Evolutionary conservation across 495 filamentous ascomycete species (phyloP).

Genomic region (Penicillium subrubescens): DNA sequence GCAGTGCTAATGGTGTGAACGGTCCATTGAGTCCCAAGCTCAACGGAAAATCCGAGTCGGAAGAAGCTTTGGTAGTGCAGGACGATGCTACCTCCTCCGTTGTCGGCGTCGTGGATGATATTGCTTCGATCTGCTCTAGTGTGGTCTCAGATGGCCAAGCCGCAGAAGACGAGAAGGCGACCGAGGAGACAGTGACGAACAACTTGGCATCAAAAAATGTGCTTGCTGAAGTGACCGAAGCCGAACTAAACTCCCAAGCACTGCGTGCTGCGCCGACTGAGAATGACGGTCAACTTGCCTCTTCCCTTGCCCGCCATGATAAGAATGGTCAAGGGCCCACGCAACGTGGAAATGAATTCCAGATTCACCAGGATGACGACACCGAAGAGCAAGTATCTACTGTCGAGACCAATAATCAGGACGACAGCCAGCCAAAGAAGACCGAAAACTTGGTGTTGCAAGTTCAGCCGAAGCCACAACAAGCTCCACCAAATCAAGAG

Average conservation of each 20-base stretch:
- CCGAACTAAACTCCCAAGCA: constrained; percentile 4
- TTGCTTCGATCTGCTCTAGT: constrained; percentile 25
- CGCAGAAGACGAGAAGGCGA: not conserved
- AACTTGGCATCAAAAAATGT: constrained; percentile 1
- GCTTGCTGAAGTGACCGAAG: constrained; percentile 2
- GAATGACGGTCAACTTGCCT: not conserved
- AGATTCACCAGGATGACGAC: not conserved
- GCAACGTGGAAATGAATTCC: not conserved
- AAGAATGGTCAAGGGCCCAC: not conserved
- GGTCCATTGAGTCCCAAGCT: not conserved
- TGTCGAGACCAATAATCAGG: not conserved
- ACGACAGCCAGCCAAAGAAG: not conserved
- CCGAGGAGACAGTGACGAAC: not conserved
- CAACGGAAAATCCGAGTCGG: constrained; percentile 26
- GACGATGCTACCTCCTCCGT: constrained; percentile 33
- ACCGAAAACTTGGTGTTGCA: not conserved
- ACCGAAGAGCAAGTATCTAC: not conserved
- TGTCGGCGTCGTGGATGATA: constrained; percentile 30
- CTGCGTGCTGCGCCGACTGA: not conserved
- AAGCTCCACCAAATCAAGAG: not conserved
- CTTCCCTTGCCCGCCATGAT: not conserved
- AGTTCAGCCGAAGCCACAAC: not conserved
- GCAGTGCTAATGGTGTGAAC: constrained; percentile 6
- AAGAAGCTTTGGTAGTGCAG: constrained; percentile 28
- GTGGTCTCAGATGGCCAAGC: constrained; percentile 12